Base-by-base conservation (phyloP, 305 asterid genomes). In the Fraxinus ornus region DNA sequence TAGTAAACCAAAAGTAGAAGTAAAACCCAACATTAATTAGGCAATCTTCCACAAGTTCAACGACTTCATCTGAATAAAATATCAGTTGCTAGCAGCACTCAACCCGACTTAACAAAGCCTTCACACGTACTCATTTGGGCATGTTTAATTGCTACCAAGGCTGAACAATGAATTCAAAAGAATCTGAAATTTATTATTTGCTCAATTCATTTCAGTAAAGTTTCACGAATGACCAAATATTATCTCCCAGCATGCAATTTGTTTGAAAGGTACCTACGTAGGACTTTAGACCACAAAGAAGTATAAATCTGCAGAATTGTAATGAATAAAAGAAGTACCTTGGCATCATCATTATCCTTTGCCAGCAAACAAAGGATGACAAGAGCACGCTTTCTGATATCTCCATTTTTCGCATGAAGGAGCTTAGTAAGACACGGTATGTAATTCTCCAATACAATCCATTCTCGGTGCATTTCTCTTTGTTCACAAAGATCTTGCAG, bases 371-470 rank as follows among this genome's bases (percentile, higher is more conserved):
- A 86, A 84, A 92, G 92, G 75, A 92, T 84, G 37, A 26, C 70
- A 81, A 92, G 94, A 72, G 89, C 91, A 80, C 57, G 87, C 73
- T 77, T 84, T 85, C 91, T 88, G 77, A 92, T 87, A 60, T 88
- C 92, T 81, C 89, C 89, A 85, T 88, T 88, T 79, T 71, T 92
- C 2, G 49, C 62, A 76, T 79, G 78, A 28, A 92, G 90, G 81
- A 91, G 92, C 78, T 86, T 78, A 79, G 88, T 85, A 33, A 92
- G 91, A 83, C 33, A 39, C 0, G 92, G 93, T 78, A 92, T 83
- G 78, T 89, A 91, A 60, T 90, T 83, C 87, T 92, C 97, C 92
- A 92, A 37, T 77, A 92, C 26, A 68, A 92, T 79, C 97, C 97
- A 92, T 86, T 92, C 94, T 80, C 86, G 86, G 80, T 91, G 92